phyloP scores from a whole-genome alignment of 208 protist genomes.

The Polymyxa betae region DNA sequence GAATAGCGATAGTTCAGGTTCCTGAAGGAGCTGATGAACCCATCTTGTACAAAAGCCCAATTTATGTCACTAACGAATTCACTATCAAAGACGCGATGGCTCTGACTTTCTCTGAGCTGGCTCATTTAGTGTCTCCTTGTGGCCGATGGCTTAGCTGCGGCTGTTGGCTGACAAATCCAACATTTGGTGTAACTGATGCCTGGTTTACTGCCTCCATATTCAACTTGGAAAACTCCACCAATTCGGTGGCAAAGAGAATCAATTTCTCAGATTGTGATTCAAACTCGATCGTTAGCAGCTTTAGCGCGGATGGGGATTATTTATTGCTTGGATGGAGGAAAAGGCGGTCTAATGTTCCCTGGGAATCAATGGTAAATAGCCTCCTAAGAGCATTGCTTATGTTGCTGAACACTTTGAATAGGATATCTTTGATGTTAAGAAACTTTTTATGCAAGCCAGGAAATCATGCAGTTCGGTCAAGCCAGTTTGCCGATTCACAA shows the following conservation, averaged over 20 bases:
- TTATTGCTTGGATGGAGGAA: conserved; percentile 7
- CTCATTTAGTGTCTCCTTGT: conserved; percentile 40
- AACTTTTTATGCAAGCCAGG: background rate
- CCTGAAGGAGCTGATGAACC: no score
- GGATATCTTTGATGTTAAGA: conserved; percentile 29
- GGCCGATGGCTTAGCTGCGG: conserved; percentile 45
- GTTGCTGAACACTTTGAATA: background rate
- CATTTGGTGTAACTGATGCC: background rate
- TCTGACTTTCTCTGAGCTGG: conserved; percentile 41
- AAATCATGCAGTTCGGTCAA: background rate
- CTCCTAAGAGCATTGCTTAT: background rate
- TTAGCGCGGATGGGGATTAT: conserved; percentile 28
- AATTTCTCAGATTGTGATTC: background rate
- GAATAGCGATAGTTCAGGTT: no score
- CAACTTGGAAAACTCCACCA: background rate
- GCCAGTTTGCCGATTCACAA: conserved; percentile 7
- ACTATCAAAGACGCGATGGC: background rate
- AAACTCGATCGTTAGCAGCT: conserved; percentile 49
- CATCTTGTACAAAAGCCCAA: background rate
- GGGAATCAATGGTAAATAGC: background rate
- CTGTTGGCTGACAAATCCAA: conserved; percentile 37
- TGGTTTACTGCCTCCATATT: conserved; percentile 36
- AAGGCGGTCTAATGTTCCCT: background rate
- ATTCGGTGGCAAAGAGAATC: no score
- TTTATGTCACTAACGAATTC: background rate